Evolutionary conservation across 345 rosid genomes (phyloP), one percentile per base, ranked within the genome.

Genomic region (Rubroshorea leprosula): DNA sequence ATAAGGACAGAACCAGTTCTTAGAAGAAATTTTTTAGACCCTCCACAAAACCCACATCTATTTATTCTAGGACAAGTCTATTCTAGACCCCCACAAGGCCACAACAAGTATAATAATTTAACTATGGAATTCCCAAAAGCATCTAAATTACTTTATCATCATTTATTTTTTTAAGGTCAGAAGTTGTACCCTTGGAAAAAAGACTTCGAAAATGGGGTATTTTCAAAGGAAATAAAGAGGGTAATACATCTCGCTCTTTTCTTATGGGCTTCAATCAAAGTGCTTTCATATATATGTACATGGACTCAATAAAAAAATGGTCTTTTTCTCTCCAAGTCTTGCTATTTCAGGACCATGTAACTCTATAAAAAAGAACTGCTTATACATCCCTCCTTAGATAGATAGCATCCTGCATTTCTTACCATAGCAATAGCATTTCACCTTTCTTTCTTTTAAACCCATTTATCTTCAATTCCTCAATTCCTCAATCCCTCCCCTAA

Each of bases 351-450:
- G 73, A 72, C 77, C 46, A 49, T 53, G 65, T 74, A n/a, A n/a
- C 74, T 63, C 74, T 71, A 68, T 71, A 62, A 78, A 61, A 69
- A 23, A 71, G 57, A 58, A 49, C 48, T 17, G 25, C 48, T n/a
- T 24, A 21, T 38, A 60, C 44, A n/a, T 27, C 31, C 22, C 48
- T 49, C 62, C 62, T 47, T 39, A 54, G 17, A 58, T 47, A 24
- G 52, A 52, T 10, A 5, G 12, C 2, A 1, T 4, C 35, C 4
- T 39, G 23, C 63, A 61, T 64, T 66, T 62, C 62, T 62, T 60
- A 56, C 60, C 55, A 26, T 46, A 60, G 41, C 49, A 58, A 58
- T 55, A 23, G 49, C 55, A 65, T 54, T 71, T 57, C 62, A 68
- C 55, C 67, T 69, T 41, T 46, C 67, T 57, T 60, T 35, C 46